These are phyloP conservation scores for Agarophyton chilense DNA, from an alignment of 23 red algal species.

Conservation along the genomic window DNA sequence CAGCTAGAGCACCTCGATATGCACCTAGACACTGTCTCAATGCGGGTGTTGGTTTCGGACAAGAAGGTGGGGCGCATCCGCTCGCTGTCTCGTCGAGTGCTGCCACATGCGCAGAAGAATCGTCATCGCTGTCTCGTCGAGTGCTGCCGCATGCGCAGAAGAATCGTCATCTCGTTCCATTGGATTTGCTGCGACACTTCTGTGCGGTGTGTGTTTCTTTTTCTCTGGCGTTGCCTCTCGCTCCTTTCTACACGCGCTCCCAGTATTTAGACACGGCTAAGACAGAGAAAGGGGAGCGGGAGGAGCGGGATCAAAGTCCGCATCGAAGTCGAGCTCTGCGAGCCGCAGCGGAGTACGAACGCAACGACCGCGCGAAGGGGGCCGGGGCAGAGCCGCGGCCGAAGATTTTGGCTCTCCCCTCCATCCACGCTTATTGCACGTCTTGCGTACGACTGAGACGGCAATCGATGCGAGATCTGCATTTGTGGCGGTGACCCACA, in stretches of 20 bases:
- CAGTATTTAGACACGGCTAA: conserved; percentile 6
- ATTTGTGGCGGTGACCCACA: neutral
- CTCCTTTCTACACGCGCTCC: conserved; percentile 12
- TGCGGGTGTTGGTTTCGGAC: neutral
- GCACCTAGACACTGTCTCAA: neutral
- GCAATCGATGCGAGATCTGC: neutral
- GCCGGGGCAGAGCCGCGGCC: too few species aligned
- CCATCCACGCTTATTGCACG: too few species aligned
- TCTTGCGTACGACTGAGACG: neutral
- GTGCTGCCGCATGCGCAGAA: too few species aligned
- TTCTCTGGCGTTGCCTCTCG: neutral
- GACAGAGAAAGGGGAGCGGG: too few species aligned
- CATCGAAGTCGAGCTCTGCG: neutral
- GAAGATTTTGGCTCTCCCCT: too few species aligned
- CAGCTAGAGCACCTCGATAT: neutral
- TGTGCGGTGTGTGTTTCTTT: conserved; percentile 4
- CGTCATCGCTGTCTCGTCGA: too few species aligned
- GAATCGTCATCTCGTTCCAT: neutral
- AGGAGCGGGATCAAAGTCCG: neutral
- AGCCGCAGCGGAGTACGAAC: neutral
- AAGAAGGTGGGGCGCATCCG: neutral
- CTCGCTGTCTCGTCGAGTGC: neutral
- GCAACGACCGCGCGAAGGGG: too few species aligned
- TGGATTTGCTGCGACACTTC: neutral
- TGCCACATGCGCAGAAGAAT: neutral